Evolutionary conservation across 2,329 filamentous ascomycete species (phyloP).

Genomic region (Arachnopeziza araneosa): DNA sequence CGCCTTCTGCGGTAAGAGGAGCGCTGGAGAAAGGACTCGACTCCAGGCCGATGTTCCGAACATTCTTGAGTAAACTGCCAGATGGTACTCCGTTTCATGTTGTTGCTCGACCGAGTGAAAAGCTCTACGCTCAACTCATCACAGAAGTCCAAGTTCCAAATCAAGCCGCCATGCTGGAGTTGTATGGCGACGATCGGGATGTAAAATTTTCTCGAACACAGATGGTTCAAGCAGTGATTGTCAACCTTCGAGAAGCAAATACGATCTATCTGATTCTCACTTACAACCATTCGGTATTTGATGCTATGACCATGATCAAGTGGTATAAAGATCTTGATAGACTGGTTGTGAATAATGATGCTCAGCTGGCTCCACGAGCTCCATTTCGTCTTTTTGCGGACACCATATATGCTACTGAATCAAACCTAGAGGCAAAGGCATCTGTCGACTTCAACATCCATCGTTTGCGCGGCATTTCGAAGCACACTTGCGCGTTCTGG

Average conservation of each 20-base stretch:
- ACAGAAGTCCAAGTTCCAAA: background rate
- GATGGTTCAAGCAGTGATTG: constrained; percentile 2
- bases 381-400: constrained; percentile 2
- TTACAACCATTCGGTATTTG: constrained; percentile 4
- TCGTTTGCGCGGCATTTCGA: background rate
- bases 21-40: background rate
- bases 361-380: background rate
- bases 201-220: constrained; percentile 1
- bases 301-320: background rate
- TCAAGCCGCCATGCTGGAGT: background rate
- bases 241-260: background rate
- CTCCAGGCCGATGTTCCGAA: background rate
- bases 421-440: background rate
- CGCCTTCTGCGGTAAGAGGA: background rate
- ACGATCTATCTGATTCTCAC: background rate
- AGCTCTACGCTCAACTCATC: background rate
- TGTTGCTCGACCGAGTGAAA: background rate
- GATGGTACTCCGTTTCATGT: background rate
- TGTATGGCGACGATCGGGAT: background rate
- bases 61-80: background rate
- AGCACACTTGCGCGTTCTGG: constrained; percentile 1
- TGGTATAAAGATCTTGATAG: constrained; percentile 2
- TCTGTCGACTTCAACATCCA: background rate
- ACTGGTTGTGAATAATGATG: background rate
- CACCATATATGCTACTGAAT: background rate